Conservation (phyloP, 2,329 filamentous ascomycete species). For the Botryosphaeria agaves region DNA sequence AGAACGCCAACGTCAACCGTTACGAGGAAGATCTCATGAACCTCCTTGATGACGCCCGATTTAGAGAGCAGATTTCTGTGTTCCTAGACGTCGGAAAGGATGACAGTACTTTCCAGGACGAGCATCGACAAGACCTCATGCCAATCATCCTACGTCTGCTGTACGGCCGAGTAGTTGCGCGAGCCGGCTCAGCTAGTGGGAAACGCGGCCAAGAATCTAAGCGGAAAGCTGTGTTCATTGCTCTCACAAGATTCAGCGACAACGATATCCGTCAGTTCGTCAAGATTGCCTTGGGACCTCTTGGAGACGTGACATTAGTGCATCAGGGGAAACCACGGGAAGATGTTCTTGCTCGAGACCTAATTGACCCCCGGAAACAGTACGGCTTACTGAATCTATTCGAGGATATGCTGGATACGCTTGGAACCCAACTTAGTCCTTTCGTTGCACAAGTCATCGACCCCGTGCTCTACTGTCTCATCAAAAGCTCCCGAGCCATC, state of each 20-base stretch:
- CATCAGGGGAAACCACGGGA: slow-evolving; percentile 32
- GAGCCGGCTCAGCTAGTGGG: slow-evolving; percentile 58
- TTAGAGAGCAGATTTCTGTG: slow-evolving; percentile 84
- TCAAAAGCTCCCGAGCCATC: slow-evolving; percentile 43
- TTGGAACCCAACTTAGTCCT: slow-evolving; percentile 54
- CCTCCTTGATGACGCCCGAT: slow-evolving; percentile 75
- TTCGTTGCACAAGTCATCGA: slow-evolving; percentile 56
- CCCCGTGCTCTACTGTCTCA: slow-evolving; percentile 64
- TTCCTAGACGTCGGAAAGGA: slow-evolving; percentile 57
- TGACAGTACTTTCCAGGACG: slow-evolving; percentile 49
- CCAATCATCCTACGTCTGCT: slow-evolving; percentile 74
- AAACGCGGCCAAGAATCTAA: slow-evolving; percentile 68
- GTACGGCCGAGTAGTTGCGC: slow-evolving; percentile 77
- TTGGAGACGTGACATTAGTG: slow-evolving; percentile 44
- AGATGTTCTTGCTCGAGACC: slow-evolving; percentile 37
- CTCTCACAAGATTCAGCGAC: slow-evolving; percentile 59
- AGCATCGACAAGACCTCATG: slow-evolving; percentile 59
- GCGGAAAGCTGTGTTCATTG: slow-evolving; percentile 54
- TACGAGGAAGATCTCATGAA: slow-evolving; percentile 79
- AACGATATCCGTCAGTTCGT: slow-evolving; percentile 68
- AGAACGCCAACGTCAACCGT: slow-evolving; percentile 52
- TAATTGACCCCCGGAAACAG: slow-evolving; percentile 59
- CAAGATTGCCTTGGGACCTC: slow-evolving; percentile 57
- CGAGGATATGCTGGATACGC: slow-evolving; percentile 66
- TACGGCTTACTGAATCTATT: slow-evolving; percentile 87